phyloP scores from a whole-genome alignment of 495 filamentous ascomycete genomes.

The Aspergillus biplanus region DNA sequence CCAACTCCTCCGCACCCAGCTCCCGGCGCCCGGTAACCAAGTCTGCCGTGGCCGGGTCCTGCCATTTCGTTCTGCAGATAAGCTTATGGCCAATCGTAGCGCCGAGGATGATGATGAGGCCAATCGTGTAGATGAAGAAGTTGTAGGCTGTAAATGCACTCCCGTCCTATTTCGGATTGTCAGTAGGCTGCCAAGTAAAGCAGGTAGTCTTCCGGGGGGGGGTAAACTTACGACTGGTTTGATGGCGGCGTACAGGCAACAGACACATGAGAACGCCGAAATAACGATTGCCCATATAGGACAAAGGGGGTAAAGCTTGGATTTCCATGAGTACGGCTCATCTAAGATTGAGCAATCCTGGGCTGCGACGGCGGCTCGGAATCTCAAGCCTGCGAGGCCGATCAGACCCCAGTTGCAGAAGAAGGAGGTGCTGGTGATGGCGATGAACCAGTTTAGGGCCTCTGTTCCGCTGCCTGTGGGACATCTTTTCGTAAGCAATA shows the following conservation, averaged over 20 bases:
- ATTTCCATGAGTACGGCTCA: slow-evolving; percentile 11
- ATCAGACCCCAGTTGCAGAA: slow-evolving; percentile 23
- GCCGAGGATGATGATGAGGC: slow-evolving; percentile 5
- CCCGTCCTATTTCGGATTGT: background rate
- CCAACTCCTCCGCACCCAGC: slow-evolving; percentile 25
- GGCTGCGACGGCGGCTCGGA: slow-evolving; percentile 15
- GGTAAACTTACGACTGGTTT: slow-evolving; percentile 11
- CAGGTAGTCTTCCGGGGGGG: too few relatives aligned
- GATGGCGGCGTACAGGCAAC: slow-evolving; percentile 3
- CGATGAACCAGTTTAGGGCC: slow-evolving; percentile 20
- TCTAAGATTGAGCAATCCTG: slow-evolving; percentile 10
- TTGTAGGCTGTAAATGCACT: slow-evolving; percentile 18
- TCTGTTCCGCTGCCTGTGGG: slow-evolving; percentile 16
- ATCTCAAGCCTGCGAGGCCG: slow-evolving; percentile 13
- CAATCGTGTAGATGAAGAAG: slow-evolving; percentile 23
- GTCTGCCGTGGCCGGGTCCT: slow-evolving; percentile 30
- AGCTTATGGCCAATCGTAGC: slow-evolving; percentile 25
- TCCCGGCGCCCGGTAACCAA: slow-evolving; percentile 26
- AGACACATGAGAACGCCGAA: slow-evolving; percentile 4
- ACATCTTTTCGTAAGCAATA: background rate
- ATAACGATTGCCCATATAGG: slow-evolving; percentile 4
- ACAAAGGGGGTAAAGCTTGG: slow-evolving; percentile 9
- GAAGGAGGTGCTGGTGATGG: slow-evolving; percentile 21
- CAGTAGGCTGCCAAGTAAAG: too few relatives aligned
- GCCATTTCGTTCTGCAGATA: slow-evolving; percentile 26